Base-by-base conservation (phyloP, 2,329 filamentous ascomycete species). In the Stagonosporopsis cucurbitacearum region DNA sequence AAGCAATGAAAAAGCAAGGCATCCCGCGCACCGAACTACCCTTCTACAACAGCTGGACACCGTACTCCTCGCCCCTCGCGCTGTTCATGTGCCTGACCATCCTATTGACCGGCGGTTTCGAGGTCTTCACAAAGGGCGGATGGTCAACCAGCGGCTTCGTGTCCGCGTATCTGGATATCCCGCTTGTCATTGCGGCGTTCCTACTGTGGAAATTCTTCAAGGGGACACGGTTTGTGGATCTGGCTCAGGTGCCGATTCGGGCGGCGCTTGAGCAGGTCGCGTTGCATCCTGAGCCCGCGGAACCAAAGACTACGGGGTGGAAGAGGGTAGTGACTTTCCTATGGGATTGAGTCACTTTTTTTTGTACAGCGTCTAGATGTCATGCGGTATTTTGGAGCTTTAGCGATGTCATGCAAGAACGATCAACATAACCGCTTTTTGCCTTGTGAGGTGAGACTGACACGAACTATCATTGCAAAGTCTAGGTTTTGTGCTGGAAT, bases 171-270 rank as follows among this genome's bases (percentile, higher is more conserved):
- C 58, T 75, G 57, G 79, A 78, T 11, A 67, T 73, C 17, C 69
- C 70, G 6, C 66, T 73, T 25, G 68, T 67, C 57, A 59, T 79
- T 6, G 73, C 70, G 7, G 76, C 81, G 3, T 90, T 83, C 65
- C 52, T 84, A 13, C 78, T 84, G n/a, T 90, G 87, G 84, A 91
- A 91, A 69, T 75, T 86, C 45, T 75, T 82, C 65, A 88, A 88
- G 65, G 81, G 84, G 62, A 89, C 88, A 0, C 83, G 82, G 32
- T 68, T 76, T 23, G 72, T 79, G 7, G 41, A 60, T 8, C 32
- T 69, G 7, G 36, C 56, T 1, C 64, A 68, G 2, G 58, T 70
- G 19, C 67, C 67, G 0, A 60, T 70, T 22, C 50, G 65, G 13
- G 65, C 65, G 20, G 67, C 66, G 12, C 49, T 70, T 3, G 61